Evolutionary conservation across 2,329 filamentous ascomycete species (phyloP).

Genomic region (Paecilomyces fulvus): DNA sequence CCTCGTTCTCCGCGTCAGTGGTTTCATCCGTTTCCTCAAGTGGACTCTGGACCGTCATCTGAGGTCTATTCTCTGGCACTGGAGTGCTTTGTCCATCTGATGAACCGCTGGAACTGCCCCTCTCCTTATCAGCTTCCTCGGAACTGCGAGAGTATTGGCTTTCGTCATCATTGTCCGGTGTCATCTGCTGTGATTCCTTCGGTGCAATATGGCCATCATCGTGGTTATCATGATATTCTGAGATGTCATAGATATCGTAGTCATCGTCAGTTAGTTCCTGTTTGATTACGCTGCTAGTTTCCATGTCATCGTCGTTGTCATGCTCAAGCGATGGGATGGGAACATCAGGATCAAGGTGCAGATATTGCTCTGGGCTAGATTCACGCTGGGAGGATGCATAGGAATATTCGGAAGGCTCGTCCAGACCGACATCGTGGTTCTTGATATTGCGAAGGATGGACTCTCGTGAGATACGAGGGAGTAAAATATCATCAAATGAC

Average conservation of each 20-base stretch:
- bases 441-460: constrained; percentile 87
- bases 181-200: constrained; percentile 20
- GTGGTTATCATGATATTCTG: constrained; percentile 53
- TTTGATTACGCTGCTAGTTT: constrained; percentile 57
- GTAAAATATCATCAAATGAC: constrained; percentile 52
- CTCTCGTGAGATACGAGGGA: constrained; percentile 78
- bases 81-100: constrained; percentile 24
- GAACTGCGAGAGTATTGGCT: constrained; percentile 47
- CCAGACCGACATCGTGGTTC: constrained; percentile 51
- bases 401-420: constrained; percentile 56
- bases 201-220: constrained; percentile 28
- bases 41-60: constrained; percentile 5
- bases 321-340: constrained; percentile 83
- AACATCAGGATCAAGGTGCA: constrained; percentile 73
- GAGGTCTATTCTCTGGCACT: constrained; percentile 14
- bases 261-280: constrained; percentile 51
- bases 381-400: constrained; percentile 43
- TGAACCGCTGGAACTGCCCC: constrained; percentile 21
- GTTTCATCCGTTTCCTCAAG: constrained; percentile 25
- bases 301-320: constrained; percentile 40
- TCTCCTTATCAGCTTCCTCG: constrained; percentile 16
- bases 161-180: constrained; percentile 45
- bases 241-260: constrained; percentile 54
- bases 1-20: constrained; percentile 15
- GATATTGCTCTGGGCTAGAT: constrained; percentile 50